phyloP scores from a whole-genome alignment of 139 green algal genomes.

The Coelastrella sp. region DNA sequence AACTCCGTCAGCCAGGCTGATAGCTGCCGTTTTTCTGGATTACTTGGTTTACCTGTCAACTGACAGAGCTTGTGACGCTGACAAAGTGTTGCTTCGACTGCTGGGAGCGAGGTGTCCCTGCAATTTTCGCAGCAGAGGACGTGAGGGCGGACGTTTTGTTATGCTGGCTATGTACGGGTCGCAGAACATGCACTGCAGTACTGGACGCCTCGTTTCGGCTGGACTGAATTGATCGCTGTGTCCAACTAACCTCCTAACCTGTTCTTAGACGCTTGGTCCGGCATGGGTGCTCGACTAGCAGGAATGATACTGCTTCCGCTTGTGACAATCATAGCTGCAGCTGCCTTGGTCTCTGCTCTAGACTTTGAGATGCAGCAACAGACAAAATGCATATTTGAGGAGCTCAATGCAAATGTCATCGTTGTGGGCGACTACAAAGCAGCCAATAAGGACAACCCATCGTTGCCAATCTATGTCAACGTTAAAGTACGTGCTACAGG shows the following conservation, averaged over 20 bases:
- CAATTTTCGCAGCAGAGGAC: too few relatives aligned
- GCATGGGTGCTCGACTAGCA: background rate
- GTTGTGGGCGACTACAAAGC: conserved; percentile 67
- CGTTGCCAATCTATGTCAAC: conserved; percentile 26
- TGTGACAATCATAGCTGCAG: background rate
- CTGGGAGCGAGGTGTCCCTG: too few relatives aligned
- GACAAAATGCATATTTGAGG: conserved; percentile 67
- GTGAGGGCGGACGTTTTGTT: too few relatives aligned
- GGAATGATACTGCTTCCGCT: background rate
- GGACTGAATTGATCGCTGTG: background rate
- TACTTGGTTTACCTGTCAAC: too few relatives aligned
- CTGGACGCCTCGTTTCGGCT: background rate
- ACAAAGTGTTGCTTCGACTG: too few relatives aligned
- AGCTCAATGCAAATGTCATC: conserved; percentile 69
- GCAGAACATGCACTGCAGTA: too few relatives aligned
- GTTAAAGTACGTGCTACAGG: conserved; percentile 3
- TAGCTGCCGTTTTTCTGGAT: too few relatives aligned
- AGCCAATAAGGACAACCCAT: conserved; percentile 53
- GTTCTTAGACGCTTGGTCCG: background rate
- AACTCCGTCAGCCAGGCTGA: too few relatives aligned
- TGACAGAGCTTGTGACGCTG: too few relatives aligned
- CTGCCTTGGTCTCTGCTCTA: conserved; percentile 35
- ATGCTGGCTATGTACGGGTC: too few relatives aligned
- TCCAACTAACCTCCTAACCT: background rate
- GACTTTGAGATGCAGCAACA: conserved; percentile 69